A percentile compares a stretch with the other conserved stretches of the same genome.
Conservation (phyloP, 169 alveolate species). For the Plasmodium gaboni region DNA sequence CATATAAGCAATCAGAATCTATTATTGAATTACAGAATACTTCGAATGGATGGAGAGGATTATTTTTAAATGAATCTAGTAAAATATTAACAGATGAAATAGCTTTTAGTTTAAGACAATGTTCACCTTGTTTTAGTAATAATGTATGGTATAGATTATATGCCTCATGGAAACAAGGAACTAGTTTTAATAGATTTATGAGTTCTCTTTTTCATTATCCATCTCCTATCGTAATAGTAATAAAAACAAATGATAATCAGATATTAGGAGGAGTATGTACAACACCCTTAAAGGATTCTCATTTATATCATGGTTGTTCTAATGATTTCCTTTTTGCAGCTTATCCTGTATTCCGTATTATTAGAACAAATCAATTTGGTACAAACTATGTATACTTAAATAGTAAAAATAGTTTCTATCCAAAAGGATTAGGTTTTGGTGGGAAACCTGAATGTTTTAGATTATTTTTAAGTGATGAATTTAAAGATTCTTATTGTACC, state of each 20-base stretch:
- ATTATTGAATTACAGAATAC: constrained; percentile 51
- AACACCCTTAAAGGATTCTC: constrained; percentile 75
- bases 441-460: constrained; percentile 76
- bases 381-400: constrained; percentile 65
- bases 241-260: constrained; percentile 72
- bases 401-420: constrained; percentile 69
- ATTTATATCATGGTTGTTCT: constrained; percentile 61
- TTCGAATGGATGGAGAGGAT: constrained; percentile 70
- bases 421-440: constrained; percentile 75
- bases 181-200: constrained; percentile 70
- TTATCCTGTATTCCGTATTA: constrained; percentile 59
- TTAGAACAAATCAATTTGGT: constrained; percentile 55
- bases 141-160: constrained; percentile 73
- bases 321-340: constrained; percentile 74
- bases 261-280: constrained; percentile 74
- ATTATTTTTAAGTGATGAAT: constrained; percentile 73
- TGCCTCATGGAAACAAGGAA: constrained; percentile 77
- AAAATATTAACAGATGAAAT: constrained; percentile 77
- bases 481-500: constrained; percentile 75
- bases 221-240: constrained; percentile 62
- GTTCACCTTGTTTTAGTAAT: constrained; percentile 66
- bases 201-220: constrained; percentile 48
- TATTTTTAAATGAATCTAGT: constrained; percentile 67
- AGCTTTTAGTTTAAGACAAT: constrained; percentile 67
- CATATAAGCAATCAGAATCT: constrained; percentile 53